phyloP scores from a whole-genome alignment of 768 basidiomycete species.

The Kwoniella botswanensis region DNA sequence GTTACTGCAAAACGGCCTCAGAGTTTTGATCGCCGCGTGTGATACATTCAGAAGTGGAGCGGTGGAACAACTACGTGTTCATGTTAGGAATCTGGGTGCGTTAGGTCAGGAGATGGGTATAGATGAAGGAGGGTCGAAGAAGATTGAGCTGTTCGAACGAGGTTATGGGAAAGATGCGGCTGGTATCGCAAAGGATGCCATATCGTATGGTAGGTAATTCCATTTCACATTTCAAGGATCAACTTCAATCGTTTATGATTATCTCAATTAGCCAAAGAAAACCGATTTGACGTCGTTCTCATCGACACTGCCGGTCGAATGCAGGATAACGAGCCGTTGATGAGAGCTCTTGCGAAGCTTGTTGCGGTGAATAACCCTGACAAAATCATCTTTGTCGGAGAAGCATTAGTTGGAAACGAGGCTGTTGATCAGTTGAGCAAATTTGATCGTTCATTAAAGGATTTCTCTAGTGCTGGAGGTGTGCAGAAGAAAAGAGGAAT shows the following conservation, averaged over 20 bases:
- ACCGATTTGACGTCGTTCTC: constrained; percentile 92
- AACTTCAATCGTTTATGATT: neutral
- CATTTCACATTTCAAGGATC: neutral
- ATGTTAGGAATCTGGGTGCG: constrained; percentile 91
- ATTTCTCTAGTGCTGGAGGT: constrained; percentile 76
- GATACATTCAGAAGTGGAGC: constrained; percentile 97
- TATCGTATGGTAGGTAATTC: constrained; percentile 72
- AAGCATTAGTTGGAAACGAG: constrained; percentile 97
- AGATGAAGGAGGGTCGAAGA: constrained; percentile 60
- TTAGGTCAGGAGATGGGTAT: constrained; percentile 66
- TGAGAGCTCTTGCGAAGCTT: constrained; percentile 98
- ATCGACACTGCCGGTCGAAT: constrained; percentile 98
- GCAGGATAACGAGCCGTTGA: constrained; percentile 99
- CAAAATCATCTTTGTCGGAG: constrained; percentile 97
- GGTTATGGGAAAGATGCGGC: constrained; percentile 99
- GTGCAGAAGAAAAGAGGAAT: constrained; percentile 70
- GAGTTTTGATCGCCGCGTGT: constrained; percentile 95
- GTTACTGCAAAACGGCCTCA: constrained; percentile 91
- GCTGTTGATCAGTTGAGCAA: constrained; percentile 97
- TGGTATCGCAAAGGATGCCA: constrained; percentile 94
- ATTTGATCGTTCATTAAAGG: constrained; percentile 90
- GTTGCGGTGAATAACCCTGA: constrained; percentile 93
- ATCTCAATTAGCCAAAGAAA: constrained; percentile 71
- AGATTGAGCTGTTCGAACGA: constrained; percentile 90
- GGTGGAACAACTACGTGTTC: constrained; percentile 95